Evolutionary conservation across 139 green algal genomes (phyloP), one percentile per base, ranked within the genome.

Genomic region (Chlorella sorokiniana): DNA sequence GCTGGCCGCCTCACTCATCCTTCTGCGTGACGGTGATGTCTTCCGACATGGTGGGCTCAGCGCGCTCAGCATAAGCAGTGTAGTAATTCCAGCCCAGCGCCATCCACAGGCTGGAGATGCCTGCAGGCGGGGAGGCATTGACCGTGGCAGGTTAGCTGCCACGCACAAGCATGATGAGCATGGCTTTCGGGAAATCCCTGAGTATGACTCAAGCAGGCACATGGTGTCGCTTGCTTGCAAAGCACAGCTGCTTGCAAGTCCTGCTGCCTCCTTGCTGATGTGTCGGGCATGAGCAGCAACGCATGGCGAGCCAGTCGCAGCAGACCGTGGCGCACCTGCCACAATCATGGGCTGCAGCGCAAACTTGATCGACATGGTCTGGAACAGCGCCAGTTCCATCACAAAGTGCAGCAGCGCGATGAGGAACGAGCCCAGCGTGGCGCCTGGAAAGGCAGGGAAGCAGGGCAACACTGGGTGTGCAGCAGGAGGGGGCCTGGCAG

Each of bases 371-470:
- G 68, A 81, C 56, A 97, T 80, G 25, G 94, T 97, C 40, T 93
- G 83, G 86, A 91, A 96, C 0, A 97, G 52, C 10, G 92, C 25
- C 48, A 94, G 29, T 85, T 97, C 94, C 0, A 85, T 81, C 31
- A 86, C 7, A 76, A 97, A 97, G 86, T 95, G 93, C 1, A 88
- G 31, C 20, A 96, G 81, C 0, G 94, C 94, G 20, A 94, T 86
- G 10, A 91, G 69, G 68, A 97, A 97, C 0, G 94, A 97, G 22
- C 87, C 81, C 14, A 96, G 79, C 0, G 94, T 97, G 14, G 89
- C 90, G 8, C 81, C 93, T 96, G 89, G 76, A 73, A 22, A 31
- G 0, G 64, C 25, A 38, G 33, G n/a, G 38, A 48, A 3, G 9
- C 22, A 40, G 5, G 64, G 37, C 35, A n/a, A n/a, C n/a, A n/a